Evolutionary conservation across 495 filamentous ascomycete species (phyloP).

Genomic region (Elaphomyces granulatus): DNA sequence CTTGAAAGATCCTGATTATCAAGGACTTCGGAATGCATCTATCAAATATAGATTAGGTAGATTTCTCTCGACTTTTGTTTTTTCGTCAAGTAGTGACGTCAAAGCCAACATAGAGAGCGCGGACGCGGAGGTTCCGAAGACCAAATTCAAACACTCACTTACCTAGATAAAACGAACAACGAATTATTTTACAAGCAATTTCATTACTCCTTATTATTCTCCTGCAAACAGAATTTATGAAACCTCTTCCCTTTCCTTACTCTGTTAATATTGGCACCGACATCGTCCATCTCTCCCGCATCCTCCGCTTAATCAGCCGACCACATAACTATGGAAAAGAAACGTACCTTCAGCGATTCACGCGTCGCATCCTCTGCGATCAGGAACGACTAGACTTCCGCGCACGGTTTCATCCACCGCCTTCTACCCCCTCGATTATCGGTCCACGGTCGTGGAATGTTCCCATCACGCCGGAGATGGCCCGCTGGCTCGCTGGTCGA

Average conservation of each 20-base stretch:
- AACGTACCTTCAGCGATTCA: constrained; percentile 34
- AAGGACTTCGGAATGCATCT: too few relatives aligned
- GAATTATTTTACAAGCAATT: too few relatives aligned
- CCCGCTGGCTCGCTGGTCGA: constrained; percentile 33
- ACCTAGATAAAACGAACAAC: too few relatives aligned
- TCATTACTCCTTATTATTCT: too few relatives aligned
- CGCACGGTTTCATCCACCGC: constrained; percentile 18
- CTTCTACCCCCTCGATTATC: constrained; percentile 7
- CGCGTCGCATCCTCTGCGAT: constrained; percentile 35
- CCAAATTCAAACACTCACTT: too few relatives aligned
- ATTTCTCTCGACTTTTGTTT: too few relatives aligned
- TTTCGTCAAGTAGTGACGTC: too few relatives aligned
- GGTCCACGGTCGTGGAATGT: neutral
- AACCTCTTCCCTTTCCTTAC: constrained; percentile 26
- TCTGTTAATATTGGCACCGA: constrained; percentile 37
- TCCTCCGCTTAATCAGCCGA: constrained; percentile 29
- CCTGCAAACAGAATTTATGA: too few relatives aligned
- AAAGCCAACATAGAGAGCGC: too few relatives aligned
- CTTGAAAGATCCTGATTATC: too few relatives aligned
- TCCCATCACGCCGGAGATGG: constrained; percentile 25
- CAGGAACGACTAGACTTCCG: constrained; percentile 29
- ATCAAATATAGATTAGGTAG: too few relatives aligned
- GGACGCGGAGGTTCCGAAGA: too few relatives aligned
- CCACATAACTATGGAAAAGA: constrained; percentile 7
- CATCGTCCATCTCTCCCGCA: constrained; percentile 40